Percentiles rank a stretch among this genome's conserved stretches.
Evolutionary conservation across 805 yeast genomes (phyloP).

Genomic region (Spathaspora passalidarum): DNA sequence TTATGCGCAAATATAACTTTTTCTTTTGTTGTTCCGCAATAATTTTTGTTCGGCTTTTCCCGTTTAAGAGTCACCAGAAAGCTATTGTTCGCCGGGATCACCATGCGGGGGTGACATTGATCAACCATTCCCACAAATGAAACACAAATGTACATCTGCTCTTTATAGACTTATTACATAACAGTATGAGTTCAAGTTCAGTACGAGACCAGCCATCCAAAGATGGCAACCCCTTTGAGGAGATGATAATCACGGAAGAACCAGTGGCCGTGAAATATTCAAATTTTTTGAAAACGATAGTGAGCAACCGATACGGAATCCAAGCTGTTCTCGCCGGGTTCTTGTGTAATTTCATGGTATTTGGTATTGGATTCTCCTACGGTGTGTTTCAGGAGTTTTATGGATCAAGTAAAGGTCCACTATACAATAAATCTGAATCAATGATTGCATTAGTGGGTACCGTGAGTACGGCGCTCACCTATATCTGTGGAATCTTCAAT

Average conservation of each 20-base stretch:
- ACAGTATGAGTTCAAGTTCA: no score
- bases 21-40: no score
- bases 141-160: no score
- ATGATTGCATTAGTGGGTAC: constrained; percentile 33
- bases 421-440: constrained; percentile 18
- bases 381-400: constrained; percentile 39
- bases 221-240: not conserved
- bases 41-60: no score
- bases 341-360: constrained; percentile 27
- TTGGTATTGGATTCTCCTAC: constrained; percentile 34
- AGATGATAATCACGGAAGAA: not conserved
- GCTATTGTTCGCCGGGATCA: no score
- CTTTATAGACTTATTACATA: no score
- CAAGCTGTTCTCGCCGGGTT: constrained; percentile 16
- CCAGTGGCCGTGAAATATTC: not conserved
- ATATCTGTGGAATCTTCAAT: constrained; percentile 24
- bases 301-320: constrained; percentile 10
- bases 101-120: no score
- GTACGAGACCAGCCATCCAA: not conserved
- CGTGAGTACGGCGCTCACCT: constrained; percentile 26
- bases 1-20: no score
- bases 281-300: not conserved
- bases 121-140: no score
- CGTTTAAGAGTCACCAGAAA: no score
- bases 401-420: constrained; percentile 25